These are phyloP conservation scores for Fusarium sp. DNA, from an alignment of 2,329 filamentous ascomycete species.

Conservation along the genomic window DNA sequence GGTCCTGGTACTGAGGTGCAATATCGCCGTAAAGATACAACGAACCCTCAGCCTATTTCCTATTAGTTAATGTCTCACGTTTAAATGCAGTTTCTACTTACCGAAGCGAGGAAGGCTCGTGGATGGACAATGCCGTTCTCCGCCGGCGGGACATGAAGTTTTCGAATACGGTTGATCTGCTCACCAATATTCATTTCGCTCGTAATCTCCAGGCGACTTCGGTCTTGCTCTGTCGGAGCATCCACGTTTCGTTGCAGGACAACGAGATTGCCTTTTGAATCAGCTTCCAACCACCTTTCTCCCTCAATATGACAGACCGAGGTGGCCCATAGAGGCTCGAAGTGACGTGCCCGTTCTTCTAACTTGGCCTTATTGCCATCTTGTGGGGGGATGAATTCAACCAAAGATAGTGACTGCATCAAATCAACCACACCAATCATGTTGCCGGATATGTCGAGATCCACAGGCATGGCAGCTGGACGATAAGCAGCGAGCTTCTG, in stretches of 20 bases:
- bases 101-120: slow-evolving; percentile 88
- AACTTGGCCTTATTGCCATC: slow-evolving; percentile 71
- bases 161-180: slow-evolving; percentile 89
- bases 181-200: slow-evolving; percentile 90
- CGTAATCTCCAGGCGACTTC: slow-evolving; percentile 75
- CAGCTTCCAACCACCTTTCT: slow-evolving; percentile 83
- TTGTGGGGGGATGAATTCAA: slow-evolving; percentile 74
- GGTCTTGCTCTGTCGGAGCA: slow-evolving; percentile 81
- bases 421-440: slow-evolving; percentile 88
- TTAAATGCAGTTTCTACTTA: slow-evolving; percentile 57
- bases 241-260: slow-evolving; percentile 80
- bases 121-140: slow-evolving; percentile 78
- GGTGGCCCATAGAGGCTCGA: slow-evolving; percentile 84
- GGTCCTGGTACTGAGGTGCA: slow-evolving; percentile 75
- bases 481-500: slow-evolving; percentile 81
- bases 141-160: slow-evolving; percentile 74
- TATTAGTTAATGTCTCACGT: slow-evolving; percentile 21
- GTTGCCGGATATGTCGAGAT: slow-evolving; percentile 78
- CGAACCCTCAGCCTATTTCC: slow-evolving; percentile 80
- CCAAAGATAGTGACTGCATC: slow-evolving; percentile 89
- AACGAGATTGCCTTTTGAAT: slow-evolving; percentile 88
- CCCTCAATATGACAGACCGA: slow-evolving; percentile 78
- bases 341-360: slow-evolving; percentile 81
- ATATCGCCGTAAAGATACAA: slow-evolving; percentile 92
- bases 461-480: slow-evolving; percentile 85